Base-by-base conservation (phyloP, 2,329 filamentous ascomycete species). In the Trichophyton verrucosum region DNA sequence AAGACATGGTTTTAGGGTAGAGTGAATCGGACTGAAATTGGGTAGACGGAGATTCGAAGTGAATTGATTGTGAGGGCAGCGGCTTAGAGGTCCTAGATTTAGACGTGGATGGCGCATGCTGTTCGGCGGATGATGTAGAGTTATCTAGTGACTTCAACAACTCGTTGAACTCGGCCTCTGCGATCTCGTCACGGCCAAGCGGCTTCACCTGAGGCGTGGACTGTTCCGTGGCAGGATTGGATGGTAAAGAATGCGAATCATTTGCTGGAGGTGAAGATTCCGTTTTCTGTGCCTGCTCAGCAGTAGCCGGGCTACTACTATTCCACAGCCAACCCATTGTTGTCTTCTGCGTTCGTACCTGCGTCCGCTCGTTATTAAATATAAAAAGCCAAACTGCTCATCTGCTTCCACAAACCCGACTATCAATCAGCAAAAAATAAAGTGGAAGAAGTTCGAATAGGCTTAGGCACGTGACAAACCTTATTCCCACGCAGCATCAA, bases 1-100 rank as follows among this genome's bases (percentile, higher is more conserved):
- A 97, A 69, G 87, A 91, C 86, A 97, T 94, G 59, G 81, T 84
- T 47, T 85, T 85, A 0, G 90, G 89, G 64, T 94, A 88, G 58
- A 89, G 79, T 64, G 85, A 83, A 65, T 89, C 84, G 66, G 85
- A 82, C 62, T 87, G 73, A 62, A 80, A 74, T 66, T 66, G 40
- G 67, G 65, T 15, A 24, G 68, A 61, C 61, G 58, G 57, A 61
- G 65, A 63, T 11, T 61, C 15, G n/a, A 55, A 3, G 27, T 55
- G 24, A 15, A 55, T 55, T 2, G 51, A 55, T 58, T 42, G 57
- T 60, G 56, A 63, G 55, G 49, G 51, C 15, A 55, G 33, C 17
- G 15, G 51, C 53, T 51, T 27, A 63, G 60, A 49, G 67, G 64
- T 70, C 69, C 65, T 69, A 66, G 63, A 62, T 59, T 59, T 62